These are phyloP conservation scores for Schwanniomyces sp. DNA, from an alignment of 805 yeast genomes.

Conservation along the genomic window DNA sequence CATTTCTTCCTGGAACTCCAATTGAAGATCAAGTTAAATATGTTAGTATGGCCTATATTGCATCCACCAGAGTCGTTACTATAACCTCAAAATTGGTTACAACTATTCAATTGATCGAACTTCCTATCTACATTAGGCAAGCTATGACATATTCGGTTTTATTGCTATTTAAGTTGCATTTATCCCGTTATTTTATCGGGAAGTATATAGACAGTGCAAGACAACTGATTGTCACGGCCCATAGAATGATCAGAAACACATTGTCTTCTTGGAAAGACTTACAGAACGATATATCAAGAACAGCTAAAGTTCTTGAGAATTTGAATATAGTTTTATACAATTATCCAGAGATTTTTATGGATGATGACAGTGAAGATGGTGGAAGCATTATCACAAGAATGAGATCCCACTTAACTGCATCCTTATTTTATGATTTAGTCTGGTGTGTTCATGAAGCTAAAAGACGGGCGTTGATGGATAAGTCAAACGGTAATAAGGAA, in stretches of 20 bases:
- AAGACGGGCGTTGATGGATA: conserved; percentile 52
- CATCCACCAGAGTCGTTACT: conserved; percentile 82
- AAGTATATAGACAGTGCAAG: conserved; percentile 84
- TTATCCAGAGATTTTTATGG: conserved; percentile 78
- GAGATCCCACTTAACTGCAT: conserved; percentile 91
- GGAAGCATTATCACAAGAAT: conserved; percentile 71
- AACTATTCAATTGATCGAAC: conserved; percentile 68
- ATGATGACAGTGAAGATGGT: conserved; percentile 50
- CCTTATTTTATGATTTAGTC: conserved; percentile 85
- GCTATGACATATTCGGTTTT: conserved; percentile 81
- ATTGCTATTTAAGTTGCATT: conserved; percentile 74
- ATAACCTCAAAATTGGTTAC: conserved; percentile 71
- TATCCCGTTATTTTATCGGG: conserved; percentile 70
- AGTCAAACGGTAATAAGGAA: conserved; percentile 13
- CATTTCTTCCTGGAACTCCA: conserved; percentile 88
- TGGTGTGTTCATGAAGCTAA: conserved; percentile 96
- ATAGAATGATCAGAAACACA: conserved; percentile 82
- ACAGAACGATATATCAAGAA: conserved; percentile 85
- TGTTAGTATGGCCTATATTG: conserved; percentile 75
- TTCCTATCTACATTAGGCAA: conserved; percentile 85
- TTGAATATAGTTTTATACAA: conserved; percentile 83
- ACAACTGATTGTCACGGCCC: conserved; percentile 91
- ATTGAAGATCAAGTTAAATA: conserved; percentile 83
- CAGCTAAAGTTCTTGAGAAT: conserved; percentile 88
- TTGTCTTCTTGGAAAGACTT: conserved; percentile 89